These are phyloP conservation scores for Oxytropis ochrocephala DNA, from an alignment of 306 rosid genomes.

Conservation along the genomic window DNA sequence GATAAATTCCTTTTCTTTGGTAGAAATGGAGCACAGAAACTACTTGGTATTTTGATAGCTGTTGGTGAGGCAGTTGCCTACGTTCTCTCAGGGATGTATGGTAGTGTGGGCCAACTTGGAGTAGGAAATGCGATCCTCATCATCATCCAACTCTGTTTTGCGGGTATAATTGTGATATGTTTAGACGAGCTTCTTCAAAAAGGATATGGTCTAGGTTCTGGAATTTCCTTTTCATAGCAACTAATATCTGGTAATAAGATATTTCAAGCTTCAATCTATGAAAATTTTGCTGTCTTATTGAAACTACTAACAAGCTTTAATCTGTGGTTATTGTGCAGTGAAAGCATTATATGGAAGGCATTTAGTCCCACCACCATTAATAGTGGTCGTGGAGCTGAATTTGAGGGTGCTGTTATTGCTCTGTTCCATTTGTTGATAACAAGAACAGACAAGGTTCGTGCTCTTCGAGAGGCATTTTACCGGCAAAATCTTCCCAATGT, in stretches of 20 bases:
- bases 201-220: slow-evolving; percentile 98
- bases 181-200: slow-evolving; percentile 97
- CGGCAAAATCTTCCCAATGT: slow-evolving; percentile 96
- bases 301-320: neutral
- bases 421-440: slow-evolving; percentile 82
- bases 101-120: slow-evolving; percentile 96
- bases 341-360: slow-evolving; percentile 90
- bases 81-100: slow-evolving; percentile 94
- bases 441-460: slow-evolving; percentile 84
- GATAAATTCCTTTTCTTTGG: neutral
- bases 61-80: slow-evolving; percentile 98
- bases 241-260: slow-evolving; percentile 70
- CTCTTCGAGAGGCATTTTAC: slow-evolving; percentile 86
- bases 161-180: slow-evolving; percentile 91
- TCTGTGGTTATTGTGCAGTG: slow-evolving; percentile 42
- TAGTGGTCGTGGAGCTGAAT: slow-evolving; percentile 94
- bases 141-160: slow-evolving; percentile 85
- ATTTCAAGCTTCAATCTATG: neutral
- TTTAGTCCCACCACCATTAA: slow-evolving; percentile 95
- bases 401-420: slow-evolving; percentile 94
- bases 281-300: neutral
- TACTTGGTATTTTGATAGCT: slow-evolving; percentile 88
- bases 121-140: slow-evolving; percentile 94
- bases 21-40: slow-evolving; percentile 88
- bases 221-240: slow-evolving; percentile 97